Base-by-base conservation (phyloP, 2,329 filamentous ascomycete genomes). In the Scorias spongiosa region DNA sequence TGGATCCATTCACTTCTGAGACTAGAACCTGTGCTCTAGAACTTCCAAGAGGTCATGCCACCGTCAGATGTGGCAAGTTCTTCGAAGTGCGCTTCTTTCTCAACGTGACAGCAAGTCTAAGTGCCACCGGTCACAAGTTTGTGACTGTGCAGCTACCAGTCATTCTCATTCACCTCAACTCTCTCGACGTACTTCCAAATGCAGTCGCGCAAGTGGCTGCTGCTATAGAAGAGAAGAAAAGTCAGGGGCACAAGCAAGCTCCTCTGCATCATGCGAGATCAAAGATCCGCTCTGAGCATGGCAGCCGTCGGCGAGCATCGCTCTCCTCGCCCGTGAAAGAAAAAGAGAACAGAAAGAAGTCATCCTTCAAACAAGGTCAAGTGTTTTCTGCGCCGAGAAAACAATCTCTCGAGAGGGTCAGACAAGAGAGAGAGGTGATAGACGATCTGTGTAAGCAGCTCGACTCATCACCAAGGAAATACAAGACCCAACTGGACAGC, bases 51-150 rank as follows among this genome's bases (percentile, higher is more conserved):
- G 67, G 68, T 7, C 66, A 71, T 52, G 68, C 64, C 2, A 72
- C 69, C 2, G 65, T 72, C 2, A 67, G 68, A 41, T 71, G 68
- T 51, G 70, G 70, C 15, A 71, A 73, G 54, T 74, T 68, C 52
- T 74, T 75, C 45, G 72, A 74, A 57, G 69, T 75, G 12, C 65
- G 71, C 15, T 74, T 70, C 51, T 74, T 75, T 45, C 57, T 75
- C 17, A 74, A 72, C 45, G 60, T 74, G 14, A 60, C 67, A 15
- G 62, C 68, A n/a, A 59, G 62, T 39, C 61, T 64, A 18, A 58
- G 64, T 11, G 66, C 66, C 49, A 36, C 32, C 15, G 65, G 63
- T 63, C 66, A 64, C 44, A 74, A 69, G 53, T 53, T 67, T n/a
- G 63, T 74, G 15, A 66, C 66, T 8, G 66, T 75, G 6, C 72